A percentile compares a stretch with the other conserved stretches of the same genome.
Evolutionary conservation across 805 yeast species (phyloP).

Genomic region (Candida incommunis): DNA sequence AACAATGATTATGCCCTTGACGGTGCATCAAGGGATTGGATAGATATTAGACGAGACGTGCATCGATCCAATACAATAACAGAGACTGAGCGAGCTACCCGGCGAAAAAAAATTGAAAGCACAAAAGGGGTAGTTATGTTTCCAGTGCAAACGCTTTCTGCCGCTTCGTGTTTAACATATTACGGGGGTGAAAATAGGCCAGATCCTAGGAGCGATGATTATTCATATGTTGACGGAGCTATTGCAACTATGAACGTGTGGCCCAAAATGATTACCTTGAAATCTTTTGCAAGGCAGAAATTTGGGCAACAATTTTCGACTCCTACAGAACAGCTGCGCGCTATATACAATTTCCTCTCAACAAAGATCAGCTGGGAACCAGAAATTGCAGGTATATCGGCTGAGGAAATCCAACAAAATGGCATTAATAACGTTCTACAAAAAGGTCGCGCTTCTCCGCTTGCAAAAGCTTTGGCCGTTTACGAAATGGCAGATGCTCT

Average conservation of each 20-base stretch:
- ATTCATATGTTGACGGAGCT: constrained; percentile 16
- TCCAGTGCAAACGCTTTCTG: constrained; percentile 10
- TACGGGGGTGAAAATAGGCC: constrained; percentile 4
- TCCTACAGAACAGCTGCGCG: constrained; percentile 48
- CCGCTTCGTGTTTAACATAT: constrained; percentile 7
- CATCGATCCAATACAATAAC: constrained; percentile 62
- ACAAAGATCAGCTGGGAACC: constrained; percentile 39
- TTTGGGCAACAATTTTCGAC: constrained; percentile 38
- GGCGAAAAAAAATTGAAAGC: constrained; percentile 39
- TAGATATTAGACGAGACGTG: constrained; percentile 42
- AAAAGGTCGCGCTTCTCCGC: constrained; percentile 43
- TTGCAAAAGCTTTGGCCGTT: constrained; percentile 66
- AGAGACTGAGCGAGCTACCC: constrained; percentile 48
- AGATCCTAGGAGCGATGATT: constrained; percentile 15
- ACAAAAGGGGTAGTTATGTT: not conserved
- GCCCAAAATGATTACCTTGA: constrained; percentile 32
- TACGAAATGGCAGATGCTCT: constrained; percentile 56
- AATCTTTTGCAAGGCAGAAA: constrained; percentile 39
- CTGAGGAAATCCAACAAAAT: constrained; percentile 11
- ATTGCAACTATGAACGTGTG: constrained; percentile 20
- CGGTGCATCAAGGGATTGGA: constrained; percentile 24
- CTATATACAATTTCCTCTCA: constrained; percentile 46
- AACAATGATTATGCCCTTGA: not conserved
- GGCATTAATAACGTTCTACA: constrained; percentile 19
- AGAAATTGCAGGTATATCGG: constrained; percentile 14